A percentile compares a stretch with the other conserved stretches of the same genome.
phyloP scores from a whole-genome alignment of 140 eudicot genomes.

The Erigeron philadelphicus region DNA sequence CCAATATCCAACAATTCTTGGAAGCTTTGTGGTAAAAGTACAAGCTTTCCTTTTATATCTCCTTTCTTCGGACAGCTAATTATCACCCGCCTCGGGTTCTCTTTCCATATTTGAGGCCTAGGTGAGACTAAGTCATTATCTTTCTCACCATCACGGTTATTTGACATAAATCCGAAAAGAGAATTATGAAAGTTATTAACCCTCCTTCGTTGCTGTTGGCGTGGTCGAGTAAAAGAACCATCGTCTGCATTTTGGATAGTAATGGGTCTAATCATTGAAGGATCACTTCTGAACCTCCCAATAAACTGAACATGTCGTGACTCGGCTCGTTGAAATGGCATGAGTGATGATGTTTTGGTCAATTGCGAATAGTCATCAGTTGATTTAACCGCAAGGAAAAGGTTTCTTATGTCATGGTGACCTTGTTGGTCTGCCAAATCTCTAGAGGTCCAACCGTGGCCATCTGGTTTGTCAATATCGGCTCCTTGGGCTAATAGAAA shows the following conservation, averaged over 20 bases:
- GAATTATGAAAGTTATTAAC: constrained; percentile 60
- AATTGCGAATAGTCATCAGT: constrained; percentile 22
- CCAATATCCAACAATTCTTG: constrained; percentile 49
- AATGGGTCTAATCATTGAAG: constrained; percentile 38
- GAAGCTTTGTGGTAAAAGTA: constrained; percentile 66
- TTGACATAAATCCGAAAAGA: constrained; percentile 75
- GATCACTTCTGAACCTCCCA: constrained; percentile 67
- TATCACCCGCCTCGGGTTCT: constrained; percentile 41
- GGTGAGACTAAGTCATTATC: constrained; percentile 33
- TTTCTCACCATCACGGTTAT: constrained; percentile 39
- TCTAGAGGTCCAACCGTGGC: constrained; percentile 78
- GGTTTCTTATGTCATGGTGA: constrained; percentile 59
- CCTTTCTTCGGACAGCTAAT: constrained; percentile 70
- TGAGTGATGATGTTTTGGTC: constrained; percentile 31
- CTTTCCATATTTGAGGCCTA: constrained; percentile 12
- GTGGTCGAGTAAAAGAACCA: constrained; percentile 32
- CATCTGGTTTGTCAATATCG: constrained; percentile 43
- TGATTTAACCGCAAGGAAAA: constrained; percentile 39
- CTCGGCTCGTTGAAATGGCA: constrained; percentile 38
- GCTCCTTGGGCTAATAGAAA: constrained; percentile 60
- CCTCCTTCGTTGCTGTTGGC: constrained; percentile 47
- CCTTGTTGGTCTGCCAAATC: constrained; percentile 95
- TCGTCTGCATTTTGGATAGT: constrained; percentile 18
- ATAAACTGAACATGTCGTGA: constrained; percentile 56
- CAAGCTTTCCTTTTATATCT: constrained; percentile 63